phyloP scores from a whole-genome alignment of 768 basidiomycete species.

The Pulveroboletus sp. region DNA sequence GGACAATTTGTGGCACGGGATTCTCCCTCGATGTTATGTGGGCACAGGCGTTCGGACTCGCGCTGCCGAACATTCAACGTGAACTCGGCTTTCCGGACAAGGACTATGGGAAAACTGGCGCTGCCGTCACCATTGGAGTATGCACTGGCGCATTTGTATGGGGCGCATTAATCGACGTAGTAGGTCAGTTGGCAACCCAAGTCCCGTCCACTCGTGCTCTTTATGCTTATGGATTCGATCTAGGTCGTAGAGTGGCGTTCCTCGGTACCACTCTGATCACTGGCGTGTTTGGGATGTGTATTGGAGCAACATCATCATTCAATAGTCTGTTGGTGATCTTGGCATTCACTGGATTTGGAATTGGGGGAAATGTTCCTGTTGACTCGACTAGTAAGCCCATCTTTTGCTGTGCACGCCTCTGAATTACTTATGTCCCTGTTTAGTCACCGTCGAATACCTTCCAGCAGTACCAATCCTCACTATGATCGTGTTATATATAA shows the following conservation, averaged over 20 bases:
- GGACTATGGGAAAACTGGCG: conserved; percentile 5
- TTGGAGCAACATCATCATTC: conserved; percentile 12
- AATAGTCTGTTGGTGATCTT: conserved; percentile 6
- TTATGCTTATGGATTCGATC: neutral
- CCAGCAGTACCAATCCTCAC: conserved; percentile 2
- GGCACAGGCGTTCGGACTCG: neutral
- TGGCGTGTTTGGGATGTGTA: conserved; percentile 12
- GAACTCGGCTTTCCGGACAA: conserved; percentile 20
- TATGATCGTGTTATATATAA: neutral
- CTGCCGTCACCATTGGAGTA: conserved; percentile 1
- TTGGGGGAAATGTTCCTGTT: conserved; percentile 14
- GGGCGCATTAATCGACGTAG: conserved; percentile 14
- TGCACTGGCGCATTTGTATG: conserved; percentile 9
- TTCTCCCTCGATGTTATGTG: conserved; percentile 11
- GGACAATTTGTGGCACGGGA: conserved; percentile 12
- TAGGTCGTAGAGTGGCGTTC: conserved; percentile 16
- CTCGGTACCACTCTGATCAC: conserved; percentile 13
- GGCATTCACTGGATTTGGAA: no score
- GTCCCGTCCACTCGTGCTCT: neutral
- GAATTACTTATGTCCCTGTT: neutral
- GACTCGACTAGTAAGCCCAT: conserved; percentile 12
- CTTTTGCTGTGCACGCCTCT: neutral
- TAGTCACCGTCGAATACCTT: no score
- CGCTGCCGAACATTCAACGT: conserved; percentile 3
- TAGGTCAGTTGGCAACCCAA: conserved; percentile 8